Evolutionary conservation across 257 asterid species (phyloP).

Genomic region (Orobanche coerulescens): DNA sequence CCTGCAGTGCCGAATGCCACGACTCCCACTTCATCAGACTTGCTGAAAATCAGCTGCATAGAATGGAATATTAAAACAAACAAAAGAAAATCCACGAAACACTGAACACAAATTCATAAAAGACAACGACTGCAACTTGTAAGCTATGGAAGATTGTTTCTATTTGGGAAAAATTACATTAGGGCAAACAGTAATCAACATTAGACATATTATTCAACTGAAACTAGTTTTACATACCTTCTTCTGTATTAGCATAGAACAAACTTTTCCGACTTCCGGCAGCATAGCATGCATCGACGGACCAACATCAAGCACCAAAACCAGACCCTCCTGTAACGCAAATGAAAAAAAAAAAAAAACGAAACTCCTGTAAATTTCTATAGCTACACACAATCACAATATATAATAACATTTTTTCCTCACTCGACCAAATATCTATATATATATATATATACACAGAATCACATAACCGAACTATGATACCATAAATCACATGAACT

Average conservation of each 20-base stretch:
- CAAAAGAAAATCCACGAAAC: neutral
- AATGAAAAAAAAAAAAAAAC: neutral
- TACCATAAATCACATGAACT: neutral
- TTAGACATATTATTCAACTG: neutral
- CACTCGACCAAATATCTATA: neutral
- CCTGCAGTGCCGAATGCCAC: slow-evolving; percentile 82
- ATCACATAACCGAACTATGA: neutral
- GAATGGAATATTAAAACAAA: neutral
- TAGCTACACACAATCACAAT: neutral
- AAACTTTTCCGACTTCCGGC: slow-evolving; percentile 74
- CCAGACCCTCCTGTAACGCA: slow-evolving; percentile 58
- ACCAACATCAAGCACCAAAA: slow-evolving; percentile 87
- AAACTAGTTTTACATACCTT: slow-evolving; percentile 43
- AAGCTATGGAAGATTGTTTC: neutral
- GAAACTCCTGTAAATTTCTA: neutral
- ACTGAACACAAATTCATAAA: too few species aligned
- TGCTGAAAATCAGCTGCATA: slow-evolving; percentile 66
- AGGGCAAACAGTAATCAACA: neutral
- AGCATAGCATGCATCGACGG: slow-evolving; percentile 75
- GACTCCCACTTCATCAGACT: slow-evolving; percentile 77
- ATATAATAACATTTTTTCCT: neutral
- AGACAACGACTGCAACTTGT: neutral
- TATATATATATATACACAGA: neutral
- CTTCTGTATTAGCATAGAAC: slow-evolving; percentile 73
- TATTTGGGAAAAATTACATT: neutral